Percentiles rank a stretch among this genome's conserved stretches.
These are phyloP conservation scores for Fusarium denticulatum DNA, from an alignment of 2,329 filamentous ascomycete species.

Conservation along the genomic window DNA sequence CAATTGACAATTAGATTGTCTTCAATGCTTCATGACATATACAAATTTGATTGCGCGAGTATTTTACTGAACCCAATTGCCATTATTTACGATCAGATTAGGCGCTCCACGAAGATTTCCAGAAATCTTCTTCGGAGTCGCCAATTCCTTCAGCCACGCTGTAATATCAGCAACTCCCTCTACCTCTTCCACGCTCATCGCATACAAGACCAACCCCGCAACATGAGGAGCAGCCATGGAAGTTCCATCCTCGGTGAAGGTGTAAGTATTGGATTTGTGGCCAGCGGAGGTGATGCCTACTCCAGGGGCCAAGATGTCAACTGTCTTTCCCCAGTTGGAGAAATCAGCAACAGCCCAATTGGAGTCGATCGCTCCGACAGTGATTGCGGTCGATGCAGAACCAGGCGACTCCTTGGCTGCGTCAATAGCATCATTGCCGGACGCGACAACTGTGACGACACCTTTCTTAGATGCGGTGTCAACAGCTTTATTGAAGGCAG, in stretches of 20 bases:
- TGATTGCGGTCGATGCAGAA: slow-evolving; percentile 38
- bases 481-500: slow-evolving; percentile 26
- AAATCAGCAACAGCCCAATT: slow-evolving; percentile 49
- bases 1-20: too few species aligned
- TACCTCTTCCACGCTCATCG: slow-evolving; percentile 3
- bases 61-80: background rate
- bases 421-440: slow-evolving; percentile 36
- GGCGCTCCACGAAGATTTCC: background rate
- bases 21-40: fast-evolving
- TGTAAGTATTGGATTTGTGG: slow-evolving; percentile 47
- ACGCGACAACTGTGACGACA: slow-evolving; percentile 53
- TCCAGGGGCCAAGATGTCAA: slow-evolving; percentile 60
- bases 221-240: slow-evolving; percentile 65
- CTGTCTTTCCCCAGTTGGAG: slow-evolving; percentile 57
- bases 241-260: slow-evolving; percentile 54
- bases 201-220: slow-evolving; percentile 61
- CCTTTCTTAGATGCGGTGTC: slow-evolving; percentile 36
- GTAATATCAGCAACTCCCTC: slow-evolving; percentile 9
- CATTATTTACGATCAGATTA: slow-evolving; percentile 19
- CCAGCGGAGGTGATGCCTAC: slow-evolving; percentile 52
- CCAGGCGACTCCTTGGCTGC: slow-evolving; percentile 34
- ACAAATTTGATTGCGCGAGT: background rate
- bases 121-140: background rate
- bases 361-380: slow-evolving; percentile 46
- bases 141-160: background rate